These are phyloP conservation scores for Fusarium piperis DNA, from an alignment of 2,329 filamentous ascomycete species.

Conservation along the genomic window DNA sequence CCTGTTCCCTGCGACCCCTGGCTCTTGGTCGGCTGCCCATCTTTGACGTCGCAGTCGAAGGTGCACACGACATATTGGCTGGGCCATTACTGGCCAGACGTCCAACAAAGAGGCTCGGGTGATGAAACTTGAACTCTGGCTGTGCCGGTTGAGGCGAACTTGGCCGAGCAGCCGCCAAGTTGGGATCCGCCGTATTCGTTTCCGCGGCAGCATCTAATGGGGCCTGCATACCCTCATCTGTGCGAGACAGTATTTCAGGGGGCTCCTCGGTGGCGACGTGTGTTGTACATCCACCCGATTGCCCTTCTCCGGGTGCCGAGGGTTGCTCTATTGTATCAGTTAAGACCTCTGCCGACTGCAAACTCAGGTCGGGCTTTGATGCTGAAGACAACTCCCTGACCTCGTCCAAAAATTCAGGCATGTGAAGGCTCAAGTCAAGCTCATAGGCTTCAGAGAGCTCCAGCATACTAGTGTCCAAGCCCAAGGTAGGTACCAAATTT, in stretches of 20 bases:
- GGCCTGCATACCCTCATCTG: background rate
- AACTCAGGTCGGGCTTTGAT: background rate
- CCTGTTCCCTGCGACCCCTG: conserved; percentile 32
- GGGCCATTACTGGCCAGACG: conserved; percentile 34
- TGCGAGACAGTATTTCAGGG: background rate
- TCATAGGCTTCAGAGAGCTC: background rate
- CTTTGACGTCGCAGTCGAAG: conserved; percentile 1
- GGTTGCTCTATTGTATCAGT: background rate
- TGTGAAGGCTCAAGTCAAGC: background rate
- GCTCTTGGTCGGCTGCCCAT: conserved; percentile 24
- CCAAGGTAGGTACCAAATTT: background rate
- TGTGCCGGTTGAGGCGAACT: conserved; percentile 28
- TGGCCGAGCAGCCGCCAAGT: conserved; percentile 22
- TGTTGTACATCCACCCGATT: background rate
- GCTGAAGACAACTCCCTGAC: conserved; percentile 31
- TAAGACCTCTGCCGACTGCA: background rate
- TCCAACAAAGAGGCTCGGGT: conserved; percentile 47
- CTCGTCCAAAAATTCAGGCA: conserved; percentile 12
- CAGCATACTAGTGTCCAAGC: background rate
- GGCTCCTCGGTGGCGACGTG: background rate
- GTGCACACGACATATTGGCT: background rate
- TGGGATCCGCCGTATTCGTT: conserved; percentile 9
- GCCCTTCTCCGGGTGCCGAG: background rate
- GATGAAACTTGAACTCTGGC: conserved; percentile 42
- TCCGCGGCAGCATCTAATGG: conserved; percentile 4